Percentiles rank a stretch among this genome's conserved stretches.
Conservation (phyloP, 2,329 filamentous ascomycete genomes). For the Aureobasidium sp. region DNA sequence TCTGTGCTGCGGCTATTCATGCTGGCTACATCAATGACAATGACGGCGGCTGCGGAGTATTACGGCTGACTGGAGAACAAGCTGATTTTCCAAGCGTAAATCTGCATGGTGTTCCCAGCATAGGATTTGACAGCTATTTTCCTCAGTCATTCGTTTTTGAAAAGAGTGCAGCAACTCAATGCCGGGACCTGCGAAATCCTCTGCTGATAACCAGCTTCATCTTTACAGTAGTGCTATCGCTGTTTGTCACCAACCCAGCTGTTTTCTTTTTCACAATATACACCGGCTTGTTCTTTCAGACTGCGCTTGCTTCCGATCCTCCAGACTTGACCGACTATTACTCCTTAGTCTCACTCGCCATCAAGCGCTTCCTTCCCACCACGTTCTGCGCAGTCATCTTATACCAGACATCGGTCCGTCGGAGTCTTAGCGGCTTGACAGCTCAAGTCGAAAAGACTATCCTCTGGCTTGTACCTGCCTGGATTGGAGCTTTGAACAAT, state of each 20-base stretch:
- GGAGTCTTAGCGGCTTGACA: conserved; percentile 62
- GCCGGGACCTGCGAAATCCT: conserved; percentile 75
- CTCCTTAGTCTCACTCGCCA: conserved; percentile 65
- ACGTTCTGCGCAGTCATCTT: conserved; percentile 82
- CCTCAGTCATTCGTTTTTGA: conserved; percentile 79
- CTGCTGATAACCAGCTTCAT: conserved; percentile 72
- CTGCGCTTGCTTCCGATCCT: conserved; percentile 81
- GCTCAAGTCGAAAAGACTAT: conserved; percentile 86
- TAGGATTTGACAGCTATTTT: conserved; percentile 79
- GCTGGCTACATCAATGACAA: conserved; percentile 66
- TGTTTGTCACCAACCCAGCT: conserved; percentile 71
- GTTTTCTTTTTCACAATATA: conserved; percentile 83
- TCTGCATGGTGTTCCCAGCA: conserved; percentile 67
- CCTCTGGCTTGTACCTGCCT: conserved; percentile 81
- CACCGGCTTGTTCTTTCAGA: conserved; percentile 76
- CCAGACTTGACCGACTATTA: conserved; percentile 62
- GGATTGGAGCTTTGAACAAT: conserved; percentile 86
- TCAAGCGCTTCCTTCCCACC: conserved; percentile 79
- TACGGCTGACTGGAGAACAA: conserved; percentile 63
- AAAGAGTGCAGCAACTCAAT: conserved; percentile 56
- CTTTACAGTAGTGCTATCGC: conserved; percentile 68
- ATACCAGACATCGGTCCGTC: conserved; percentile 72
- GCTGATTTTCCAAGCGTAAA: conserved; percentile 56
- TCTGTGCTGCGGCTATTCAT: conserved; percentile 79
- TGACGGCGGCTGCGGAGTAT: conserved; percentile 73